These are phyloP conservation scores for Collybiopsis luxurians DNA, from an alignment of 768 basidiomycete species.

Conservation along the genomic window DNA sequence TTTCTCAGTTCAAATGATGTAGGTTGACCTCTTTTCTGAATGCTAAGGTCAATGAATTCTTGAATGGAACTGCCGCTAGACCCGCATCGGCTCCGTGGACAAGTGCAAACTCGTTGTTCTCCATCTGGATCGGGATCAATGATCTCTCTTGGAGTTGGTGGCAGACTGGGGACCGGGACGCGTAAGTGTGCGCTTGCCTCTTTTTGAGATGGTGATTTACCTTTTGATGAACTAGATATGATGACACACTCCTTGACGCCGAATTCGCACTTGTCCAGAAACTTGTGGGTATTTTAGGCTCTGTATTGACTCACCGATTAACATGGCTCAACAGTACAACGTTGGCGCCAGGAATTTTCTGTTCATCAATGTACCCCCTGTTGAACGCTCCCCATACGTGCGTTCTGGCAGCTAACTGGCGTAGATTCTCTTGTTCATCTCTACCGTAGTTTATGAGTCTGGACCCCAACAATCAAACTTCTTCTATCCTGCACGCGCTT, in stretches of 20 bases:
- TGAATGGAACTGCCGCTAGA: slow-evolving; percentile 41
- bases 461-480: slow-evolving; percentile 33
- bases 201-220: neutral
- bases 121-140: slow-evolving; percentile 72
- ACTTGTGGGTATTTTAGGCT: no score
- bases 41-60: slow-evolving; percentile 61
- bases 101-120: slow-evolving; percentile 54
- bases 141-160: slow-evolving; percentile 60
- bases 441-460: slow-evolving; percentile 35
- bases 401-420: neutral
- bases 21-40: no score
- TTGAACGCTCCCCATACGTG: slow-evolving; percentile 40
- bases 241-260: slow-evolving; percentile 42
- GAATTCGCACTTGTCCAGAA: slow-evolving; percentile 51
- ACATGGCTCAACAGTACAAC: no score
- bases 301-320: no score
- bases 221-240: slow-evolving; percentile 33
- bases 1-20: no score
- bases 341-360: slow-evolving; percentile 56
- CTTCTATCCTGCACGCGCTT: no score
- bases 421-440: neutral
- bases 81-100: slow-evolving; percentile 55
- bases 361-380: slow-evolving; percentile 45
- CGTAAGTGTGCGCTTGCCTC: slow-evolving; percentile 31
- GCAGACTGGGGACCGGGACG: slow-evolving; percentile 40